Conservation (phyloP, 2,329 filamentous ascomycete species). For the Colletotrichum lini region DNA sequence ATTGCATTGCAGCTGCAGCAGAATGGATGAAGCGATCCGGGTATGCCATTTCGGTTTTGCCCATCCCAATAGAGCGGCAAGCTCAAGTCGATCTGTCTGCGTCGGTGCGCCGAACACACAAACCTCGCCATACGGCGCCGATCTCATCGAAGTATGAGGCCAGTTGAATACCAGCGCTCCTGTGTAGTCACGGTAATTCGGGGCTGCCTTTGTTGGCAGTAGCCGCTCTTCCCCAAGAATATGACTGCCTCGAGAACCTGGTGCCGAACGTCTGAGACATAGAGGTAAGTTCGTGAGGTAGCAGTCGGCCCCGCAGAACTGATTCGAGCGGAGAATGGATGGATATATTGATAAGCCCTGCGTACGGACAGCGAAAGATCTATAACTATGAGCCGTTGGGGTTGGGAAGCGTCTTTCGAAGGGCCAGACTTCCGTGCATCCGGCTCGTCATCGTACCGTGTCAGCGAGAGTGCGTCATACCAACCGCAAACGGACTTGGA, state of each 20-base stretch:
- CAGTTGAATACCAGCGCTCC: neutral
- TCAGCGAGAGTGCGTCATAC: constrained; percentile 6
- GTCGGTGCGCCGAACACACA: neutral
- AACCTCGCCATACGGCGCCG: neutral
- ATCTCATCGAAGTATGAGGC: constrained; percentile 14
- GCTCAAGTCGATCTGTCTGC: neutral
- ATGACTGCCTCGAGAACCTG: neutral
- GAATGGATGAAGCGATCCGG: neutral
- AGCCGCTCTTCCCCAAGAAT: constrained; percentile 4
- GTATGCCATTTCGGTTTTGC: neutral
- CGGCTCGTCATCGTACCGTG: constrained; percentile 2
- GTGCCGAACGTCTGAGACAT: constrained; percentile 5
- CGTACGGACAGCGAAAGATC: neutral
- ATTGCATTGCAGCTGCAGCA: neutral
- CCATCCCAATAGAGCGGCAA: neutral
- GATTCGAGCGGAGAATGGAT: neutral
- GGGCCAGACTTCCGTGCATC: neutral
- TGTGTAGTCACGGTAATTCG: neutral
- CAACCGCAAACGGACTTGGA: constrained; percentile 30
- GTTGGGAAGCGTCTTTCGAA: constrained; percentile 14
- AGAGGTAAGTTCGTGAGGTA: neutral
- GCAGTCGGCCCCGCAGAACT: neutral
- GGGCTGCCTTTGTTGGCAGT: constrained; percentile 7
- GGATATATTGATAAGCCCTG: too few species aligned
- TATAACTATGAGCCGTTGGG: constrained; percentile 17